Conservation (phyloP, 352 stramenopile species). For the Phytophthora citricola region DNA sequence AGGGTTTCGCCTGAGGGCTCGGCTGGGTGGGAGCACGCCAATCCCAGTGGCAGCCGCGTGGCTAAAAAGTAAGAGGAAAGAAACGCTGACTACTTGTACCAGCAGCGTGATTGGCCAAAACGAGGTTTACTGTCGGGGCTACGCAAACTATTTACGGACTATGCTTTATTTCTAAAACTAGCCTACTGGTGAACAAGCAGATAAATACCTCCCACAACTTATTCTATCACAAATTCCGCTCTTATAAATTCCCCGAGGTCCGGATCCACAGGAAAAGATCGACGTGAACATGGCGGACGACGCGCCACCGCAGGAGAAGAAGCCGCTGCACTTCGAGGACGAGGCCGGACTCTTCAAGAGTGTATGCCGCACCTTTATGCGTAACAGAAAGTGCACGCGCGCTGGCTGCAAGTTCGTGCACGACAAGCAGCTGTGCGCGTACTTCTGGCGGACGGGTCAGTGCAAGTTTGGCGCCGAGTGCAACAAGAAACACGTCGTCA, state of each 20-base stretch:
- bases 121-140: not conserved
- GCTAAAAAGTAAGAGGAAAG: constrained; percentile 3
- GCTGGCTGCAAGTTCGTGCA: constrained; percentile 56
- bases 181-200: not conserved
- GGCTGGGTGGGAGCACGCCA: not conserved
- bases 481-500: constrained; percentile 66
- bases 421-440: constrained; percentile 54
- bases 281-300: constrained; percentile 20
- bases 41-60: not conserved
- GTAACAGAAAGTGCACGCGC: constrained; percentile 39
- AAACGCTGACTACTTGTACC: constrained; percentile 2
- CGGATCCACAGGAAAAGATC: constrained; percentile 16
- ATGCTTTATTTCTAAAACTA: not conserved
- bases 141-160: not conserved
- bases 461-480: constrained; percentile 70
- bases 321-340: constrained; percentile 54
- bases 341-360: constrained; percentile 62
- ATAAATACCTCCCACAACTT: not conserved
- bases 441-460: constrained; percentile 54
- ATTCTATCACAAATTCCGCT: not conserved
- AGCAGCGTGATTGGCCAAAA: constrained; percentile 1
- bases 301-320: constrained; percentile 17
- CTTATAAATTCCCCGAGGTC: constrained; percentile 1
- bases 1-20: constrained; percentile 1
- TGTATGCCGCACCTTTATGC: constrained; percentile 69